A percentile compares a stretch with the other conserved stretches of the same genome.
Evolutionary conservation across 2,329 filamentous ascomycete genomes (phyloP).

Genomic region (Cadophora luteo-olivacea): DNA sequence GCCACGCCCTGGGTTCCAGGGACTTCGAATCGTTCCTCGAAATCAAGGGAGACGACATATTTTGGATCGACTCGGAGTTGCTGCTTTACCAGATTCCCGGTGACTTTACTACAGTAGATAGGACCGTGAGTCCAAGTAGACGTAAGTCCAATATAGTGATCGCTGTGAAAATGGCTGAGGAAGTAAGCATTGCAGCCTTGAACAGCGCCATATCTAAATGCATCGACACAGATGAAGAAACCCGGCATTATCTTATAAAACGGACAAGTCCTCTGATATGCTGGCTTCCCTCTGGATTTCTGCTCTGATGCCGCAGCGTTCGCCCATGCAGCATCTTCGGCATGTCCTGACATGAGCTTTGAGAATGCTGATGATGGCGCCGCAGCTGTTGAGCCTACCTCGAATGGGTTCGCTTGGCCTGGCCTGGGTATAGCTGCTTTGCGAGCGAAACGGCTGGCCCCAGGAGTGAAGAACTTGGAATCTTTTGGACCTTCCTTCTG

Average conservation of each 20-base stretch:
- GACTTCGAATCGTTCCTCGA: conserved; percentile 79
- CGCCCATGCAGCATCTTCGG: conserved; percentile 90
- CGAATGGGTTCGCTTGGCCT: conserved; percentile 81
- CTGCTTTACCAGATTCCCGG: conserved; percentile 84
- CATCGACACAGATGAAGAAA: conserved; percentile 92
- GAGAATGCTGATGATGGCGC: conserved; percentile 77
- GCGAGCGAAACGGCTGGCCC: conserved; percentile 61
- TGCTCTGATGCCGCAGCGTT: conserved; percentile 81
- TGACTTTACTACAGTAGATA: conserved; percentile 95
- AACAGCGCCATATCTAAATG: conserved; percentile 93
- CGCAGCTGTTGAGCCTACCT: conserved; percentile 51
- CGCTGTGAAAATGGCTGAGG: conserved; percentile 96
- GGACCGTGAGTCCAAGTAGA: conserved; percentile 90
- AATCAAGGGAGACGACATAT: conserved; percentile 85
- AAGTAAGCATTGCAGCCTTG: conserved; percentile 95
- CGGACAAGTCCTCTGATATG: conserved; percentile 89
- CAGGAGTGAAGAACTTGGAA: conserved; percentile 37
- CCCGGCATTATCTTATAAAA: conserved; percentile 99
- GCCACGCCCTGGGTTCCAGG: conserved; percentile 81
- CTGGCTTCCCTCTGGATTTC: conserved; percentile 80
- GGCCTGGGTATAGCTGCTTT: conserved; percentile 73
- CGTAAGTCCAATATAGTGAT: conserved; percentile 93
- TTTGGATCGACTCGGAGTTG: conserved; percentile 86
- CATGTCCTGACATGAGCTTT: conserved; percentile 90
- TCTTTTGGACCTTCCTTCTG: conserved; percentile 35